A percentile compares a stretch with the other conserved stretches of the same genome.
phyloP scores from a whole-genome alignment of 2,329 filamentous ascomycete species.

The Penicillium sp. region DNA sequence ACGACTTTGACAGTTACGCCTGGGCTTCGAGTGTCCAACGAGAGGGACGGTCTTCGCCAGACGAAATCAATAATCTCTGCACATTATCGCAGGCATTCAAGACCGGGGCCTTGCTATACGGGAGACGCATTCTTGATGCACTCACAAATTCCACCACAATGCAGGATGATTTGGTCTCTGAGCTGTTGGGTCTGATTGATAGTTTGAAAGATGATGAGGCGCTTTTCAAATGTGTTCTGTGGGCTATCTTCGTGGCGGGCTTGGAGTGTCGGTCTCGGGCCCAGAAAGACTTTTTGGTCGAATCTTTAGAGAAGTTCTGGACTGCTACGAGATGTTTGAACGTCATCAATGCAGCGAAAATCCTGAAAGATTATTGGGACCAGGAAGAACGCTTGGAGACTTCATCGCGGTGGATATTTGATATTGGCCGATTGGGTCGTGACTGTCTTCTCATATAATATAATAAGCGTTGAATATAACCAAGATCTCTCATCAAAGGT shows the following conservation, averaged over 20 bases:
- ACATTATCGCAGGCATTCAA: constrained; percentile 25
- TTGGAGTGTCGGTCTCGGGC: constrained; percentile 22
- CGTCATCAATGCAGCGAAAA: constrained; percentile 26
- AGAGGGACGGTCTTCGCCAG: constrained; percentile 7
- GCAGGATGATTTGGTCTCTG: constrained; percentile 17
- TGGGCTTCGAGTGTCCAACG: constrained; percentile 21
- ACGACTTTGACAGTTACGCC: constrained; percentile 21
- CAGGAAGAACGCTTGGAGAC: constrained; percentile 2
- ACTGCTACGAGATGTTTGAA: constrained; percentile 27
- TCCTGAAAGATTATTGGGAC: constrained; percentile 23
- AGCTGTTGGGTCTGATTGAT: constrained; percentile 21
- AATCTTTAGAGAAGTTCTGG: constrained; percentile 26
- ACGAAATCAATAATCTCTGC: constrained; percentile 18
- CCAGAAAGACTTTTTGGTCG: constrained; percentile 20
- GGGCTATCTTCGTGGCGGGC: constrained; percentile 30
- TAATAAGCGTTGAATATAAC: background rate
- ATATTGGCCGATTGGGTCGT: constrained; percentile 21
- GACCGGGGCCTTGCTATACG: constrained; percentile 26
- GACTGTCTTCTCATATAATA: constrained; percentile 28
- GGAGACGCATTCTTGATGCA: constrained; percentile 25
- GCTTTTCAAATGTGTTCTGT: constrained; percentile 30
- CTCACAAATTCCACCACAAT: constrained; percentile 9
- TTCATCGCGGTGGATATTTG: constrained; percentile 24
- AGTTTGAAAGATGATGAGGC: constrained; percentile 18
- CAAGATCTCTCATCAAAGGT: too few relatives aligned